Base-by-base conservation (phyloP, 345 rosid species). In the Lagerstroemia speciosa region DNA sequence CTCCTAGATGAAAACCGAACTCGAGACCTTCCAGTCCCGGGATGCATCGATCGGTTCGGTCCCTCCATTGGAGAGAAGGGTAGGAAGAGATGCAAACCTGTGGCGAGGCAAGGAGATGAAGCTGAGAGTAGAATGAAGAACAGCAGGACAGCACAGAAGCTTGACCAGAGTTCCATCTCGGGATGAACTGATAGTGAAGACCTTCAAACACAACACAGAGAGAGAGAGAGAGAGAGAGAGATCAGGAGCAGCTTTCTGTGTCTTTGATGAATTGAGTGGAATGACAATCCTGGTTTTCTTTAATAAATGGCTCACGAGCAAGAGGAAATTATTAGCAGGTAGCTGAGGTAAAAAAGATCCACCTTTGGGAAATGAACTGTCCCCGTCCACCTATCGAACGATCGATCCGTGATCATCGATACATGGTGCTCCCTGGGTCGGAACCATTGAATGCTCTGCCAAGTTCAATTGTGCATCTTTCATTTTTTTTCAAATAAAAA, bases 101-200 rank as follows among this genome's bases (percentile, higher is more conserved):
- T 58, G 16, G 82, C 63, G 34, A 67, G 48, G 45, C 4, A 57
- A 62, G 83, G 78, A 1, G 65, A 4, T 22, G 72, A 57, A 32
- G 67, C 50, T 8, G 50, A 37, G 12, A 83, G 68, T 30, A 83
- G 73, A 30, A 58, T 8, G 62, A 66, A 70, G 8, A 80, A 71
- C 40, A 83, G 48, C 33, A 81, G 68, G 69, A 37, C 20, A 50
- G 65, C 3, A 37, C 41, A 12, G 60, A 68, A 3, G 67, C 33
- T 34, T 22, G 67, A 61, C 63, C 63, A 14, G 60, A 70, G 58
- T 66, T 75, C 82, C 82, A 78, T 78, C 65, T 27, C 34, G 3
- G 1, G 45, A 38, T 57, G 65, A 69, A 45, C 52, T 45, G 55
- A 24, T 60, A 58, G 9, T 5, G 64, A 26, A 65, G 60, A 34